phyloP scores from a whole-genome alignment of 2,329 filamentous ascomycete genomes.

The Stenocarpella maydis region DNA sequence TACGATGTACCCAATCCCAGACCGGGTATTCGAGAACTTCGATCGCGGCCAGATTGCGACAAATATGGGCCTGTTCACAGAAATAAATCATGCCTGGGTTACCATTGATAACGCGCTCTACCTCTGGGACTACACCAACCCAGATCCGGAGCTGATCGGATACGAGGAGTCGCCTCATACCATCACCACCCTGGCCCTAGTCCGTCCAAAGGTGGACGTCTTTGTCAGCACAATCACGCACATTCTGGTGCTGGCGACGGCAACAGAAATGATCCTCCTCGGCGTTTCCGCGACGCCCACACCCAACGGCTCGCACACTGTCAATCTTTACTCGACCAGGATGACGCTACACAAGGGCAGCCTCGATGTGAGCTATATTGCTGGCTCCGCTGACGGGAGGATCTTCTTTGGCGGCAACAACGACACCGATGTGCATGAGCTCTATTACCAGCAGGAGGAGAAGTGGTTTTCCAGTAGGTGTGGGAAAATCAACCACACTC shows the following conservation, averaged over 20 bases:
- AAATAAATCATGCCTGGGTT: conserved; percentile 95
- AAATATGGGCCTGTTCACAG: conserved; percentile 94
- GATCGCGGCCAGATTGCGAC: conserved; percentile 87
- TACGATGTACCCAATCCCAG: conserved; percentile 88
- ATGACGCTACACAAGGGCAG: conserved; percentile 83
- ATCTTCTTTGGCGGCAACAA: conserved; percentile 89
- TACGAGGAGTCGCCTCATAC: conserved; percentile 89
- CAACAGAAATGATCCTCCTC: conserved; percentile 84
- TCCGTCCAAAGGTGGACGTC: conserved; percentile 84
- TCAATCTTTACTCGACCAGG: conserved; percentile 86
- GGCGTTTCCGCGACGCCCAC: conserved; percentile 76
- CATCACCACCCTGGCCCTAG: conserved; percentile 90
- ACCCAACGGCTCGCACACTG: conserved; percentile 73
- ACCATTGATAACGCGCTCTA: conserved; percentile 96
- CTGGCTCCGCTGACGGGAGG: conserved; percentile 82
- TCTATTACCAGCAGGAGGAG: conserved; percentile 97
- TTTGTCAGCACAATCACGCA: conserved; percentile 88
- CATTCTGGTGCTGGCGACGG: conserved; percentile 88
- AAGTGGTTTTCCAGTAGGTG: conserved; percentile 93
- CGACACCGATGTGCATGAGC: conserved; percentile 89
- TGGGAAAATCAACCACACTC: conserved; percentile 88
- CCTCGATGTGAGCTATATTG: conserved; percentile 79
- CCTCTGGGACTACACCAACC: conserved; percentile 95
- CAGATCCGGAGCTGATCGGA: conserved; percentile 89
- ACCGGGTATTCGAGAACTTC: conserved; percentile 91